These are phyloP conservation scores for Aspergillus costaricaensis DNA, from an alignment of 2,329 filamentous ascomycete genomes.

Conservation along the genomic window DNA sequence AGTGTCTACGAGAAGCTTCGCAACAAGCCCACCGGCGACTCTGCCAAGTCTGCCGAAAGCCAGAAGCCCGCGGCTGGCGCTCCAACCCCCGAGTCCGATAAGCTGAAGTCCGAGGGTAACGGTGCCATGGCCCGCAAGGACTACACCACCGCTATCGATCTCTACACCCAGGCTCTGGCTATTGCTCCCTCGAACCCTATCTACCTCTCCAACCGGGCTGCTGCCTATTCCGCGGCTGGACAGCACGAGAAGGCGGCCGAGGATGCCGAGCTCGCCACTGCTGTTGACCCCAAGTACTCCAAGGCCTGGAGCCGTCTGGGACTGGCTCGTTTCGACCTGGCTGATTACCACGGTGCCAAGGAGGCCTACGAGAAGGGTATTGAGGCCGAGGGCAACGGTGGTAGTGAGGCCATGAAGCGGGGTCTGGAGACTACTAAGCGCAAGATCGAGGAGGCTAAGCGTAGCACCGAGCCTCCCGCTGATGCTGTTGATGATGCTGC, in stretches of 20 bases:
- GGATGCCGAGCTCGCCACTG: constrained; percentile 88
- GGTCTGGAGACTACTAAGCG: constrained; percentile 91
- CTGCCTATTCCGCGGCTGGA: constrained; percentile 80
- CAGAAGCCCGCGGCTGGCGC: constrained; percentile 39
- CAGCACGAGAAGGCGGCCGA: constrained; percentile 81
- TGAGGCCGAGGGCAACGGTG: constrained; percentile 88
- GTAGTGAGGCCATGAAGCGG: constrained; percentile 96
- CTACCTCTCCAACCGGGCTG: constrained; percentile 96
- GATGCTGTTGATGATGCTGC: constrained; percentile 54
- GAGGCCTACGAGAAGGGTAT: constrained; percentile 94
- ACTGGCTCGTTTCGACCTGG: constrained; percentile 85
- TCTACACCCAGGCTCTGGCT: constrained; percentile 83
- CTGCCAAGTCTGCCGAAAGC: constrained; percentile 40
- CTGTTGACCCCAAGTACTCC: constrained; percentile 87
- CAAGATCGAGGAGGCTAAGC: constrained; percentile 77
- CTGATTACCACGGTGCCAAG: constrained; percentile 87
- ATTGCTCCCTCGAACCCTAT: constrained; percentile 86
- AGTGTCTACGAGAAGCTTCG: constrained; percentile 95
- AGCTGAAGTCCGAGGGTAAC: constrained; percentile 87
- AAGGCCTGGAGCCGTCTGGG: constrained; percentile 96
- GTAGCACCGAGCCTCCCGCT: constrained; percentile 52
- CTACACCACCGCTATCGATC: constrained; percentile 76
- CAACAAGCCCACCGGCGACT: constrained; percentile 57
- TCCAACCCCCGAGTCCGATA: constrained; percentile 72
- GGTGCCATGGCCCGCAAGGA: constrained; percentile 94